A percentile compares a stretch with the other conserved stretches of the same genome.
Conservation (phyloP, 768 basidiomycete species). For the Lactarius deliciosus region DNA sequence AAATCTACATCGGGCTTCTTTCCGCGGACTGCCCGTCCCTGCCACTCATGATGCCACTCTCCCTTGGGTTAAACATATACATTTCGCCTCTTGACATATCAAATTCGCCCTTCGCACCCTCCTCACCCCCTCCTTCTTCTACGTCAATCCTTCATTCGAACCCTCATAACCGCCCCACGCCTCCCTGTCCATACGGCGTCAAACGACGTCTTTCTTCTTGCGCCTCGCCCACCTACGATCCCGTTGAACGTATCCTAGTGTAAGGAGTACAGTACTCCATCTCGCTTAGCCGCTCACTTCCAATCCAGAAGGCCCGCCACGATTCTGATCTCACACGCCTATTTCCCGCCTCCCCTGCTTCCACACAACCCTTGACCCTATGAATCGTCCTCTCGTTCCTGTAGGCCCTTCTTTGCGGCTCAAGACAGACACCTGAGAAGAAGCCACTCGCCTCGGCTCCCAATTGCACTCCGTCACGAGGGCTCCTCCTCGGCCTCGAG, state of each 20-base stretch:
- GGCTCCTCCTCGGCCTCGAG: constrained; percentile 13
- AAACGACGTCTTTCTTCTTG: not conserved
- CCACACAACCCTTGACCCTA: constrained; percentile 24
- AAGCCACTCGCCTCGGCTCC: not conserved
- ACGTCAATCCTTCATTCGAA: constrained; percentile 6
- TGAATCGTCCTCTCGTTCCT: constrained; percentile 16
- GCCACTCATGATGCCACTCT: constrained; percentile 4
- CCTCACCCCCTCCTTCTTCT: constrained; percentile 10
- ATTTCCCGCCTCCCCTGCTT: constrained; percentile 19
- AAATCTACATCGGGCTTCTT: constrained; percentile 6
- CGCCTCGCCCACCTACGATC: not conserved
- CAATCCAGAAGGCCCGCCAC: constrained; percentile 25
- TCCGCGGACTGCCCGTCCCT: constrained; percentile 20
- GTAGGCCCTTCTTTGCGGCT: constrained; percentile 10
- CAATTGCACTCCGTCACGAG: constrained; percentile 11
- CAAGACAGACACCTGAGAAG: constrained; percentile 11
- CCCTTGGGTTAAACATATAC: constrained; percentile 1
- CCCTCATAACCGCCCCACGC: not conserved
- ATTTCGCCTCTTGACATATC: constrained; percentile 13
- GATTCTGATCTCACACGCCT: constrained; percentile 30
- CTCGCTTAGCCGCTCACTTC: constrained; percentile 27
- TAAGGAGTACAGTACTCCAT: constrained; percentile 10
- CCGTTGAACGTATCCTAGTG: not conserved
- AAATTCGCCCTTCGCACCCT: constrained; percentile 6
- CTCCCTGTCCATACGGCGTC: constrained; percentile 7